Conservation (phyloP, 2,329 filamentous ascomycete genomes). For the Cladophialophora chaetospira region DNA sequence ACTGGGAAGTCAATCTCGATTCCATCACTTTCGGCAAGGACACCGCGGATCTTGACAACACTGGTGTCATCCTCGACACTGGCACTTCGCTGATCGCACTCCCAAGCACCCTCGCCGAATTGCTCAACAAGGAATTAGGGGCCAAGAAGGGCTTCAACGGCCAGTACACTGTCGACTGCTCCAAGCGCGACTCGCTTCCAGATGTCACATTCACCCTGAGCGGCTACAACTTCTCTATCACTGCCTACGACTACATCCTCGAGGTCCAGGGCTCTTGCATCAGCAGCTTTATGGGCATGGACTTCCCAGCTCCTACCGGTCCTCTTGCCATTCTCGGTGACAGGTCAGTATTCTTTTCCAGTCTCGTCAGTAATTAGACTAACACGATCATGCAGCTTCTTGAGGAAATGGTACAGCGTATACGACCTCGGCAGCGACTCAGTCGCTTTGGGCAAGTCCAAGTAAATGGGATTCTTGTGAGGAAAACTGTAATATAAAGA, state of each 20-base stretch:
- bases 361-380: slow-evolving; percentile 12
- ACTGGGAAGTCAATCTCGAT: slow-evolving; percentile 98
- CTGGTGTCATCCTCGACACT: slow-evolving; percentile 95
- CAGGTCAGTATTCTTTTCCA: slow-evolving; percentile 59
- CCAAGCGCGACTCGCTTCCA: slow-evolving; percentile 77
- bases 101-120: slow-evolving; percentile 85
- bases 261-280: slow-evolving; percentile 95
- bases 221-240: slow-evolving; percentile 91
- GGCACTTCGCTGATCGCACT: slow-evolving; percentile 97
- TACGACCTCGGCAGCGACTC: slow-evolving; percentile 90
- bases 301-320: slow-evolving; percentile 79
- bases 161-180: slow-evolving; percentile 92
- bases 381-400: slow-evolving; percentile 51
- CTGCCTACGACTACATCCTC: slow-evolving; percentile 88
- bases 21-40: slow-evolving; percentile 85
- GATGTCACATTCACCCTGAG: slow-evolving; percentile 88
- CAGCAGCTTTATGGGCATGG: slow-evolving; percentile 97
- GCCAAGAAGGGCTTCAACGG: slow-evolving; percentile 98
- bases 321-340: slow-evolving; percentile 94
- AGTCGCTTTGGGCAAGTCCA: slow-evolving; percentile 86
- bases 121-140: slow-evolving; percentile 95
- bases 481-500: no score
- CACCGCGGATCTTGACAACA: slow-evolving; percentile 86
- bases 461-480: no score
- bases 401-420: slow-evolving; percentile 54